Base-by-base conservation (phyloP, 2,329 filamentous ascomycete species). In the Bipolaris zeicola region DNA sequence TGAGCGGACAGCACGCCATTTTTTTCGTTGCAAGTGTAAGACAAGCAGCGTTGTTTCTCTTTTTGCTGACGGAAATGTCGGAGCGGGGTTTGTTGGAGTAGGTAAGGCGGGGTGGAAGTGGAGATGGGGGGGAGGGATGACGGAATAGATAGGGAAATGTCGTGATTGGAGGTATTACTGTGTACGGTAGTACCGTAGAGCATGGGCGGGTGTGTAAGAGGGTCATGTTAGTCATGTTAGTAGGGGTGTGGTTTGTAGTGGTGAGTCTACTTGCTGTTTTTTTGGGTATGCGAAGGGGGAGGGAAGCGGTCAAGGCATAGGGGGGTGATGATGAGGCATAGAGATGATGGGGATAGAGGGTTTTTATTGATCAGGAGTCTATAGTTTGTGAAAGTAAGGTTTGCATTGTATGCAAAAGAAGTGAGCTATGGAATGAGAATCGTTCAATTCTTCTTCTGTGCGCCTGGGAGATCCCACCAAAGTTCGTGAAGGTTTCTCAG, bases 401-500 rank as follows among this genome's bases (percentile, higher is more conserved):
- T 14, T 22, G 18, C 14, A 39, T 10, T 7, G 7, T 13, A 13
- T 13, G 13, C 13, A 41, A 14, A 24, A 16, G 38, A 14, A 24
- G 24, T 33, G 16, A 33, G 34, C n/a, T 16, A 38, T 13, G 11
- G 2, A 18, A 28, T 8, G 11, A 18, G 13, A 20, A 33, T 2
- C 1, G 33, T 20, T 42, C 34, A 51, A 16, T 8, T 18, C 41
- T 67, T 70, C 58, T 63, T 67, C 8, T 34, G 57, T 37, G 63
- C 58, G 13, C 70, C 70, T 3, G 69, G 71, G 2, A 71, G 14
- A 55, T 74, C 67, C 67, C 69, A 90, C 89, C 89, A 92, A 16
- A 81, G 81, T 78, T 92, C 89, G 69, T 91, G 84, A 49, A 89
- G 69, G 42, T 85, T 81, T 61, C 81, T 80, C 58, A 91, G 73